Base-by-base conservation (phyloP, 495 filamentous ascomycete genomes). In the Aspergillus haitiensis region DNA sequence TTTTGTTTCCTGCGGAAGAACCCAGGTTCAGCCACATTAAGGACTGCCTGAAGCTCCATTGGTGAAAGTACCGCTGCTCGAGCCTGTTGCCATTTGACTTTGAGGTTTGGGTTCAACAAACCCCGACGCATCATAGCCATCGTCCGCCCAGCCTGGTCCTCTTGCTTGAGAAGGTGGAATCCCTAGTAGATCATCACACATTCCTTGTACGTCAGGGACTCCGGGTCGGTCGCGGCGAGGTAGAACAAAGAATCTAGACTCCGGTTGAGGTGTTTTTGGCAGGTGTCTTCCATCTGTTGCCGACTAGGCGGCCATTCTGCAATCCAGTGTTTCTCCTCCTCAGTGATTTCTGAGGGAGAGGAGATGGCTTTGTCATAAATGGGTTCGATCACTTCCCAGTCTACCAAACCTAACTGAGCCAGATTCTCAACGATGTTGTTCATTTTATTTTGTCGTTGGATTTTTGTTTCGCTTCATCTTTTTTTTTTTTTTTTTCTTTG, bases 241-340 rank as follows among this genome's bases (percentile, higher is more conserved):
- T 54, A 3, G 6, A 54, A 8, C 6, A 54, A 21, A 40, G n/a
- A 12, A 32, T 52, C 49, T 1, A 52, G 6, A 7, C 31, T 34
- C 31, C 18, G 49, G 27, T 35, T n/a, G 5, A 52, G 31, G 31
- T 52, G 36, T 34, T 52, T 52, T 9, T 35, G 49, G 49, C 31
- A n/a, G 27, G 31, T 13, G 3, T 31, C 49, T 35, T 52, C 49
- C 49, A 52, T 52, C 49, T 52, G 31, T 5, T 34, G 5, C 12
- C 49, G 49, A 5, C 31, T 34, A 34, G 49, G 49, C 13, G 36
- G 13, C 49, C 49, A 52, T 35, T 52, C 49, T 10, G 31, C 49
- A 11, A 52, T 52, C 49, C 36, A 34, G 49, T 52, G 31, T n/a
- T 52, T 52, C 12, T 52, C 49, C 12, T 52, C 49, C n/a, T 52